Evolutionary conservation across 768 basidiomycete species (phyloP).

Genomic region (Suillus sp.): DNA sequence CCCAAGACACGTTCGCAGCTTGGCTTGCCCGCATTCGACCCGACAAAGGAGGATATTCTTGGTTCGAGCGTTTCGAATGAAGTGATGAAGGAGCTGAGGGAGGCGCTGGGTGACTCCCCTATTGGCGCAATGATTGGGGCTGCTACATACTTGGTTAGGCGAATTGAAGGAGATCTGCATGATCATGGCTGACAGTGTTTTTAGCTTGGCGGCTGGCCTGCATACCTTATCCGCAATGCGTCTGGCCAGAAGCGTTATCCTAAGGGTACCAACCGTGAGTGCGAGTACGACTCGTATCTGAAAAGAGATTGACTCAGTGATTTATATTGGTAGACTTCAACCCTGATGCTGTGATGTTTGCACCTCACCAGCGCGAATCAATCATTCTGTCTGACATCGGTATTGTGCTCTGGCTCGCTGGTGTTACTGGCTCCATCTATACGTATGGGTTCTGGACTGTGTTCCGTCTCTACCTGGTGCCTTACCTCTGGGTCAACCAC

Average conservation of each 20-base stretch:
- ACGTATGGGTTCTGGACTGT: constrained; percentile 70
- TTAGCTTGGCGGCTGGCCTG: constrained; percentile 82
- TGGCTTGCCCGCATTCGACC: constrained; percentile 65
- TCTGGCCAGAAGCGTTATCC: constrained; percentile 88
- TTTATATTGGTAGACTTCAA: constrained; percentile 59
- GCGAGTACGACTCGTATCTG: not conserved
- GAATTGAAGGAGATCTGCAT: not conserved
- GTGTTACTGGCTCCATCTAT: constrained; percentile 55
- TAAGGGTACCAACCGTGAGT: constrained; percentile 73
- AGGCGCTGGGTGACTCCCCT: constrained; percentile 91
- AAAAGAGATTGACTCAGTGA: not conserved
- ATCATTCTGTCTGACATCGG: constrained; percentile 85
- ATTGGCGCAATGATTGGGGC: constrained; percentile 60
- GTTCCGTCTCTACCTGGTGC: constrained; percentile 78
- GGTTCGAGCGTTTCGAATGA: constrained; percentile 68
- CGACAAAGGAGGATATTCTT: constrained; percentile 61
- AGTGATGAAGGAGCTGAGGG: constrained; percentile 73
- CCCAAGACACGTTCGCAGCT: constrained; percentile 82
- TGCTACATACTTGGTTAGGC: constrained; percentile 60
- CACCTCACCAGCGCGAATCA: constrained; percentile 75
- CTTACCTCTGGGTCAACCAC: constrained; percentile 94
- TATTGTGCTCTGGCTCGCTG: constrained; percentile 69
- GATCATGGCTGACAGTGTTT: constrained; percentile 4
- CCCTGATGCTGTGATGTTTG: constrained; percentile 78
- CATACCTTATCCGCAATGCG: constrained; percentile 81